These are phyloP conservation scores for Alternaria conjuncta DNA, from an alignment of 2,329 filamentous ascomycete species.

Conservation along the genomic window DNA sequence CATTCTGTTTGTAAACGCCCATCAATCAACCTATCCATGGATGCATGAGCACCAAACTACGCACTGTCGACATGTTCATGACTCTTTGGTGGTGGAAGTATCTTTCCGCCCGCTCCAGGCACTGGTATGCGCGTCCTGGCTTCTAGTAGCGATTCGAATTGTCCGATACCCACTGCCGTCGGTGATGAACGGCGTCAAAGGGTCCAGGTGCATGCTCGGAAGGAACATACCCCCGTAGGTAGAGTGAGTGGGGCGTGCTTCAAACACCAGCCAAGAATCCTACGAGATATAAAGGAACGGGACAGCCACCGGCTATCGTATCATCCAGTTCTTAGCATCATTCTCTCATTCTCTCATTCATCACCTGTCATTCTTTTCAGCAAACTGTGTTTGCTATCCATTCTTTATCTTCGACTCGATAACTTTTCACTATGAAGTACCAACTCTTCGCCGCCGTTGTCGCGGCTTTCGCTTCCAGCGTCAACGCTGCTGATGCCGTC, in stretches of 20 bases:
- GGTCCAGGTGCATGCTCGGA: background rate
- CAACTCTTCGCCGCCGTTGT: constrained; percentile 23
- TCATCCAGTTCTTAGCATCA: constrained; percentile 12
- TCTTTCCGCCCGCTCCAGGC: background rate
- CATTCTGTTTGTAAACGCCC: background rate
- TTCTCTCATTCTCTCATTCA: constrained; percentile 13
- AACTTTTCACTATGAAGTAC: constrained; percentile 24
- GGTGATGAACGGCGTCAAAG: constrained; percentile 4
- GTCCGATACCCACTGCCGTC: background rate
- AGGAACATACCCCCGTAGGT: constrained; percentile 18
- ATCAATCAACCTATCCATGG: background rate
- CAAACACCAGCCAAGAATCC: constrained; percentile 13
- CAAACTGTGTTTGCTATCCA: constrained; percentile 31
- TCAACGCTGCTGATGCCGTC: constrained; percentile 31
- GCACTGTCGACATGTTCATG: background rate
- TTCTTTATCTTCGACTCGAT: constrained; percentile 19
- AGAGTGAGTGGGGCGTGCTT: constrained; percentile 9
- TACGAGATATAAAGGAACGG: constrained; percentile 18
- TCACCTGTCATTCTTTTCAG: constrained; percentile 1
- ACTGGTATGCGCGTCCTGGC: background rate
- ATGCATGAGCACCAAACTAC: background rate
- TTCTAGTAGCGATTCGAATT: background rate
- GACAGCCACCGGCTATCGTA: background rate
- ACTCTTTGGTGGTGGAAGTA: background rate
- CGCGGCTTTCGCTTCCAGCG: constrained; percentile 25